Evolutionary conservation across 345 rosid species (phyloP), one percentile per base, ranked within the genome.

Genomic region (Mercurialis annua): DNA sequence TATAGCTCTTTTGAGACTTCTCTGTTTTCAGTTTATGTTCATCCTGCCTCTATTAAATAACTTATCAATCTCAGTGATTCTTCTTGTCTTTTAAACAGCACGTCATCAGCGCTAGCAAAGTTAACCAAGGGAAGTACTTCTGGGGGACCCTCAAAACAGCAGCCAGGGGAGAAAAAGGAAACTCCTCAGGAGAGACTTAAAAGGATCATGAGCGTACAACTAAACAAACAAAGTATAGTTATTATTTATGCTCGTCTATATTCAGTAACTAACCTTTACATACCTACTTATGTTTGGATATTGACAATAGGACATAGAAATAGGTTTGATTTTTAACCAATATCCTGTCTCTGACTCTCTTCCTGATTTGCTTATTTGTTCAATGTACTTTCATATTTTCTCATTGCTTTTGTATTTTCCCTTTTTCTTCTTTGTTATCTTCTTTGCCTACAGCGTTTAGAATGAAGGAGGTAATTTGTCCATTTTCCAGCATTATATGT

Each of bases 131-230:
- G 81, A 64, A 77, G 79, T 64, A 29, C 78, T 18, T 81, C 84
- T 52, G 84, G 84, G 5, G 88, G 83, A 17, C 72, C 88, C 46
- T 72, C 68, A 51, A 94, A 89, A 77, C 97, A 81, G 72, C 74
- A 56, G 10, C 84, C 56, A 54, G 87, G 69, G 31, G 97, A 80
- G 80, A 92, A 92, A 83, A 92, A 85, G 62, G 99, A 95, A 81
- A 95, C 98, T 73, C 99, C 98, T 11, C 99, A 95, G 77, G 99
- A 95, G 77, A 86, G 98, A 58, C 81, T 95, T 26, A 94, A 94
- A 79, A 85, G 98, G 87, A 95, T 95, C 59, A 95, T 92, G 99
- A 90, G 87, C 82, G 84, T 43, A 62, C 99, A 92, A 84, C 78
- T 95, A 71, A 92, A 87, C 60, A 88, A 88, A 70, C 98, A 95